Evolutionary conservation across 2,329 filamentous ascomycete genomes (phyloP), one percentile per base, ranked within the genome.

Genomic region (Penicillium janthinellum): DNA sequence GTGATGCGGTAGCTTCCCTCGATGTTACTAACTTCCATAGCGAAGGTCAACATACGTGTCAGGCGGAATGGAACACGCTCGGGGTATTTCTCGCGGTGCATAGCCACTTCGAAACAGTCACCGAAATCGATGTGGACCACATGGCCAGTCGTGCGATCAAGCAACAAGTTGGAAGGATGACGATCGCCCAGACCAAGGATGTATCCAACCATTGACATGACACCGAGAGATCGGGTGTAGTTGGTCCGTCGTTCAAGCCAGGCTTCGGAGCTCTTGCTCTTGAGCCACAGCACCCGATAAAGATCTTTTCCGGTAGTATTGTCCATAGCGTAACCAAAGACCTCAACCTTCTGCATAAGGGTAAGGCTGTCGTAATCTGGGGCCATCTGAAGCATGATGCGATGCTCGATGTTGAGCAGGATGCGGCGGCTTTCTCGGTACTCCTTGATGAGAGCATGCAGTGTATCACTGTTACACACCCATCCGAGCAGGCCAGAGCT

Each of bases 161-260:
- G 88, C 90, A 99, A 96, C 71, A 99, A 81, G 76, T 99, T 99
- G 61, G 92, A 97, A 39, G 96, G 96, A 78, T 99, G 95, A 50
- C 96, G 89, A 79, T 99, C 95, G 56, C 95, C 95, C 14, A 99
- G 83, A 61, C 95, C 96, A 22, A 99, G 87, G 65, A 99, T 98
- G 77, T 99, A 99, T 64, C 95, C 95, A n/a, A 98, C 95, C 92
- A 99, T 99, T n/a, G 92, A 97, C 95, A 99, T 99, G 70, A 99
- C 95, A 68, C 92, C 95, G 1, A 99, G 83, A 1, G 94, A 98
- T 59, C 95, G 90, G 17, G 95, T 99, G 79, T 99, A 99, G 74
- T 96, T 99, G n/a, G 96, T 99, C 55, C 95, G 90, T 45, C 95
- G 86, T 77, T 98, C 95, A 37, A 99, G 87, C 95, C 95, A 99